These are phyloP conservation scores for Scedosporium minutisporum DNA, from an alignment of 2,329 filamentous ascomycete genomes.

Conservation along the genomic window DNA sequence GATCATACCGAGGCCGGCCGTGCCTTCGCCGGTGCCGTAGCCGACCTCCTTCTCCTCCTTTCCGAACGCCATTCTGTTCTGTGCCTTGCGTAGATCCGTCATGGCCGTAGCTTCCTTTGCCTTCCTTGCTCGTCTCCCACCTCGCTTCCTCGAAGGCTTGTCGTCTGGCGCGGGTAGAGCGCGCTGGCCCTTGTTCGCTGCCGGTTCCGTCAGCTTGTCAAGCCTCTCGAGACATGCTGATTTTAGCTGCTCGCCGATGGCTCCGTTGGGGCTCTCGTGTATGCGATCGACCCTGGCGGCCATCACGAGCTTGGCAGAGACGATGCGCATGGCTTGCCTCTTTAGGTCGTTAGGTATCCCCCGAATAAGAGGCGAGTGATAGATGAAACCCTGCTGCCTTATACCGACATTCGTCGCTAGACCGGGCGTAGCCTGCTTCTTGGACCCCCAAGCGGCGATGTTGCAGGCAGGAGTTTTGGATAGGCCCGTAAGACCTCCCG, in stretches of 20 bases:
- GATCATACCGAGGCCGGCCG: slow-evolving; percentile 90
- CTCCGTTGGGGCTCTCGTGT: slow-evolving; percentile 71
- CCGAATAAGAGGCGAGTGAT: slow-evolving; percentile 81
- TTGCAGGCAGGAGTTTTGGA: slow-evolving; percentile 93
- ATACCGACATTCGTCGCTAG: slow-evolving; percentile 89
- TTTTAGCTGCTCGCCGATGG: slow-evolving; percentile 71
- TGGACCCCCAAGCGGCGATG: slow-evolving; percentile 80
- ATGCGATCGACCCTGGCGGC: slow-evolving; percentile 84
- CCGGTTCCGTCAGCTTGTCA: slow-evolving; percentile 85
- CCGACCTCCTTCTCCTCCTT: slow-evolving; percentile 92
- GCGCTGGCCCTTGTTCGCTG: slow-evolving; percentile 77
- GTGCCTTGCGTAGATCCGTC: slow-evolving; percentile 91
- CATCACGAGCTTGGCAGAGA: slow-evolving; percentile 87
- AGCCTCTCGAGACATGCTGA: slow-evolving; percentile 75
- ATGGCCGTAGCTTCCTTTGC: slow-evolving; percentile 95
- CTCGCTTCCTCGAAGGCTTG: slow-evolving; percentile 86
- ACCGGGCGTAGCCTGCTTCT: slow-evolving; percentile 65
- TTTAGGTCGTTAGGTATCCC: slow-evolving; percentile 79
- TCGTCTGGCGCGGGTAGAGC: slow-evolving; percentile 90
- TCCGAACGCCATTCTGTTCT: slow-evolving; percentile 92
- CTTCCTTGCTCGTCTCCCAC: slow-evolving; percentile 79
- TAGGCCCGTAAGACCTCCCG: slow-evolving; percentile 77
- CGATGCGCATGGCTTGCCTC: slow-evolving; percentile 88
- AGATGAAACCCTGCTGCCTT: slow-evolving; percentile 86
- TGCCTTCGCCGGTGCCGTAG: slow-evolving; percentile 77